These are phyloP conservation scores for Agrostemma githago DNA, from an alignment of 148 eudicot genomes.

Conservation along the genomic window DNA sequence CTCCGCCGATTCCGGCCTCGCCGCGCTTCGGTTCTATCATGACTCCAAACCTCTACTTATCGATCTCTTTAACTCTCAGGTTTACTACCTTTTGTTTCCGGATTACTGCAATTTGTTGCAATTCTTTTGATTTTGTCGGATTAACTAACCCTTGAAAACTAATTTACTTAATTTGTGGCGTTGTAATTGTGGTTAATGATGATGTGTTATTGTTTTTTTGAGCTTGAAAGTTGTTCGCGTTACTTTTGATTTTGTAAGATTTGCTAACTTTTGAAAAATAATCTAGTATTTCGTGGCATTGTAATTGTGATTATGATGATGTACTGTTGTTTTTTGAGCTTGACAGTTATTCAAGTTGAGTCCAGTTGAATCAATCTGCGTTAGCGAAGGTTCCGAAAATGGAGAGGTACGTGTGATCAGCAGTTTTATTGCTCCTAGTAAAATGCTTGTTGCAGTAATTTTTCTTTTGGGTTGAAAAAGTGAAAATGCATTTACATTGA, in stretches of 20 bases:
- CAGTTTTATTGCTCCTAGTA: too few species aligned
- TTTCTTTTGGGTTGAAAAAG: too few species aligned
- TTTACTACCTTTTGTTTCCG: slow-evolving; percentile 1
- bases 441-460: background rate
- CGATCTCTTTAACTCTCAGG: slow-evolving; percentile 48
- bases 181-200: background rate
- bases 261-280: too few species aligned
- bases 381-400: slow-evolving; percentile 40
- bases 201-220: too few species aligned
- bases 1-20: slow-evolving; percentile 30
- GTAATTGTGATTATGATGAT: background rate
- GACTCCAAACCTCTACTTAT: slow-evolving; percentile 31
- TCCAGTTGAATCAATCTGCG: slow-evolving; percentile 45
- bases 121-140: background rate
- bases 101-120: background rate
- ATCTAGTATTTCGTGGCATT: too few species aligned
- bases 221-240: background rate
- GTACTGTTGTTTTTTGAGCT: background rate
- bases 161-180: background rate
- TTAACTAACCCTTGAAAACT: background rate
- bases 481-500: background rate
- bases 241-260: background rate
- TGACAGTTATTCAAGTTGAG: slow-evolving; percentile 58
- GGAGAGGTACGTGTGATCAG: slow-evolving; percentile 45
- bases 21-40: slow-evolving; percentile 42